Percentiles rank a stretch among this genome's conserved stretches.
These are phyloP conservation scores for Pythium oligandrum DNA, from an alignment of 352 stramenopile genomes.

Conservation along the genomic window DNA sequence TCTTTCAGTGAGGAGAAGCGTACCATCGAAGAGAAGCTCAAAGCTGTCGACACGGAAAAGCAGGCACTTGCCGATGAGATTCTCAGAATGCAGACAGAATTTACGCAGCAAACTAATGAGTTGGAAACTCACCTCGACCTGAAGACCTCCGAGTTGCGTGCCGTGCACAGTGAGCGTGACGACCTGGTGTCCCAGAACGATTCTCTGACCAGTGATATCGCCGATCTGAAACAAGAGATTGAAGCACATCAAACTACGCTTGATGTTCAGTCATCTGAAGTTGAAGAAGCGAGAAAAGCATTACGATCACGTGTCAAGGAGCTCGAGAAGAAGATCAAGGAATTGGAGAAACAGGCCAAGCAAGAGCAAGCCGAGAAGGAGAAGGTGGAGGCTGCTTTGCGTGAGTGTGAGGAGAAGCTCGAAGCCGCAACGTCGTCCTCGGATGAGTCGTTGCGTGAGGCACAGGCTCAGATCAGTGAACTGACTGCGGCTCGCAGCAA, in stretches of 20 bases:
- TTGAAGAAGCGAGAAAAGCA: too few relatives aligned
- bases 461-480: background rate
- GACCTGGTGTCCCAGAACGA: too few relatives aligned
- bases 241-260: constrained; percentile 1
- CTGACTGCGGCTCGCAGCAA: background rate
- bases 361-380: constrained; percentile 2
- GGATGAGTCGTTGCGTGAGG: constrained; percentile 1
- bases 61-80: constrained; percentile 11
- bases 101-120: constrained; percentile 10
- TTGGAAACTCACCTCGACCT: constrained; percentile 29
- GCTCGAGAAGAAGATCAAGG: constrained; percentile 28
- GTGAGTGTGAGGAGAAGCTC: constrained; percentile 17
- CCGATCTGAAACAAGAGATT: constrained; percentile 49
- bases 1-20: too few relatives aligned
- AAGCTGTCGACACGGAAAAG: background rate
- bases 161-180: too few relatives aligned
- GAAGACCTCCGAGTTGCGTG: constrained; percentile 44
- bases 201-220: background rate
- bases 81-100: background rate
- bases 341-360: constrained; percentile 2
- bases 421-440: constrained; percentile 13
- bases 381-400: constrained; percentile 3
- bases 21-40: too few relatives aligned
- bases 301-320: too few relatives aligned
- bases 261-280: too few relatives aligned